Percentiles rank a stretch among this genome's conserved stretches.
phyloP scores from a whole-genome alignment of 1,139 yeast species.

The Candida glucosophila region DNA sequence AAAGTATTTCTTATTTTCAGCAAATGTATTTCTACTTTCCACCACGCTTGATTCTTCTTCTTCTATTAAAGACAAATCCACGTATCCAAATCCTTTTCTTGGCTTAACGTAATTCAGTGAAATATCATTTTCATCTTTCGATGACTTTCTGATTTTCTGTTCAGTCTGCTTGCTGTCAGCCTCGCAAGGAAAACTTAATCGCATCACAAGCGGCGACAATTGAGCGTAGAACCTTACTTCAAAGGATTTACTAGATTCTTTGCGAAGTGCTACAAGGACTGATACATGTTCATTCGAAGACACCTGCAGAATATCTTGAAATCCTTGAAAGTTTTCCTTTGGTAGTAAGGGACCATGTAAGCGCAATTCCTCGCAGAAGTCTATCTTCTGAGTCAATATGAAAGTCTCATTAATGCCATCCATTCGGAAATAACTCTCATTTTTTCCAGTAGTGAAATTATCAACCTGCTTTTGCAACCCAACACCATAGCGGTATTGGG shows the following conservation, averaged over 20 bases:
- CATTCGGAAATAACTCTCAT: constrained; percentile 6
- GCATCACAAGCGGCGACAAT: constrained; percentile 23
- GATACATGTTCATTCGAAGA: constrained; percentile 10
- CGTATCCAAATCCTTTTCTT: constrained; percentile 29
- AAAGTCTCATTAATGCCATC: constrained; percentile 8
- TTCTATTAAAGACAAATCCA: constrained; percentile 15
- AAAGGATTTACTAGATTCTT: constrained; percentile 6
- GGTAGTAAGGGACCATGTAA: constrained; percentile 19
- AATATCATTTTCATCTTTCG: constrained; percentile 2
- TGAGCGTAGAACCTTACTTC: constrained; percentile 19
- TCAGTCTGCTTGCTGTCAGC: constrained; percentile 1
- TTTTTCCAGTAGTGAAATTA: constrained; percentile 7
- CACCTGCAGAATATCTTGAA: constrained; percentile 13
- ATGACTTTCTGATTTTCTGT: neutral
- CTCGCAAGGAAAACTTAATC: neutral
- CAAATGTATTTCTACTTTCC: constrained; percentile 1
- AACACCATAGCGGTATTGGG: constrained; percentile 14
- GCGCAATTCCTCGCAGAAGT: constrained; percentile 6
- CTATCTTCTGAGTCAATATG: constrained; percentile 9
- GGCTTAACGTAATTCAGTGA: constrained; percentile 18
- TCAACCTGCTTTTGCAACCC: constrained; percentile 12
- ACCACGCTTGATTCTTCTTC: constrained; percentile 7
- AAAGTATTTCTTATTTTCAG: constrained; percentile 1
- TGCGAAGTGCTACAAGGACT: constrained; percentile 12
- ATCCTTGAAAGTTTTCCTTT: neutral